Evolutionary conservation across 2,329 filamentous ascomycete species (phyloP).

Genomic region (Aspergillus ustus): DNA sequence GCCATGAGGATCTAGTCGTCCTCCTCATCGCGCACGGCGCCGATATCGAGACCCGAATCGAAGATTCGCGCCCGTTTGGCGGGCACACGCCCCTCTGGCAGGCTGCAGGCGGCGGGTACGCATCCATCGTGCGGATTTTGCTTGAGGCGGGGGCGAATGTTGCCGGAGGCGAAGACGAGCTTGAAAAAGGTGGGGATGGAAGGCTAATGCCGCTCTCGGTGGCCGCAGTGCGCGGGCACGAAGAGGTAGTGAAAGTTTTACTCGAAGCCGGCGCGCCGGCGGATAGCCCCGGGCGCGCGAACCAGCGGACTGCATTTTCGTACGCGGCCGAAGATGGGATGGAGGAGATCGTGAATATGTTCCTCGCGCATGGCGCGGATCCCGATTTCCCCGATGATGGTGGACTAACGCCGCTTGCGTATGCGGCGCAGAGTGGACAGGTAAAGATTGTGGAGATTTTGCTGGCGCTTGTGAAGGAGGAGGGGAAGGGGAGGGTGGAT

Average conservation of each 20-base stretch:
- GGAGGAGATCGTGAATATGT: neutral
- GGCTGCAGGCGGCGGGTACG: neutral
- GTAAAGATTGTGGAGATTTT: neutral
- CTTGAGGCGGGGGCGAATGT: neutral
- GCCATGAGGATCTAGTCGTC: neutral
- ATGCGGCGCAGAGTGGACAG: neutral
- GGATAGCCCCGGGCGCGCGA: neutral
- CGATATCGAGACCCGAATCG: neutral
- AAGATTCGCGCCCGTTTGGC: neutral
- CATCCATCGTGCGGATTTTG: neutral
- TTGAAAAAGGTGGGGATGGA: neutral
- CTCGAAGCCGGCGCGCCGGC: neutral
- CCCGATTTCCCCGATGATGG: neutral
- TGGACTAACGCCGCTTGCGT: neutral
- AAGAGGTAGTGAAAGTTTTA: neutral
- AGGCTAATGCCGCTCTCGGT: neutral
- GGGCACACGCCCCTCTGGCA: neutral
- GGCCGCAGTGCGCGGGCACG: neutral
- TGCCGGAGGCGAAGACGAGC: neutral
- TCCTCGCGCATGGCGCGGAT: neutral
- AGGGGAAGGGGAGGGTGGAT: neutral
- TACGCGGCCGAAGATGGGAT: neutral
- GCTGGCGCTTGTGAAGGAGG: neutral
- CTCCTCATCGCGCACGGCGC: neutral
- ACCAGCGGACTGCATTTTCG: neutral